Base-by-base conservation (phyloP, 2,329 filamentous ascomycete species). In the Penicillium sp. region DNA sequence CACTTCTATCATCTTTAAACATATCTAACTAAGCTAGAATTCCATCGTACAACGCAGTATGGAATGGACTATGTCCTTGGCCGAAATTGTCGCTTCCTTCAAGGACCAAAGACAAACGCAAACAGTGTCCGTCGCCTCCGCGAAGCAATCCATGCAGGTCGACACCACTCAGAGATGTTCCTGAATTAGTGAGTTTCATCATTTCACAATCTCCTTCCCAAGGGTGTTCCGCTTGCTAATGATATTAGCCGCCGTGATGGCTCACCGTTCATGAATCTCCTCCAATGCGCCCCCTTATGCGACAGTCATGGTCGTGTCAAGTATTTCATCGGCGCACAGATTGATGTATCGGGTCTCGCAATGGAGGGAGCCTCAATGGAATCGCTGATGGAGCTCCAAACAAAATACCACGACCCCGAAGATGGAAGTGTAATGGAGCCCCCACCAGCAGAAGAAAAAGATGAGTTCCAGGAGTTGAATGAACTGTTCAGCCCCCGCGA, bases 61-160 rank as follows among this genome's bases (percentile, higher is more conserved):
- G 87, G 87, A 4, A 84, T 88, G 74, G 81, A 79, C 52, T 90
- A 92, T 66, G 83, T 86, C 3, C 82, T 92, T 16, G 89, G 89
- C 0, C 83, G 87, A 31, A 92, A 92, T 59, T 92, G 89, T 63
- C 84, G 89, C 7, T 92, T 92, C 63, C 80, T 92, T 1, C 89
- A 92, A 68, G 89, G 89, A 0, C 88, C 88, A 0, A 83, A 82
- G 62, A 91, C 88, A 5, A 88, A 87, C 59, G 78, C 77, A 0
- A 79, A 81, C 56, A 88, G 85, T 47, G 78, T 88, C 0, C 73
- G 78, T 50, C 79, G 89, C 49, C 76, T 92, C 10, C 78, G 81
- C 31, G 81, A 87, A 39, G 85, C 84, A 27, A 73, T 88, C 10
- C 70, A 77, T 7, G 81, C 79, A 1, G 86, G 87, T n/a, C 80